phyloP scores from a whole-genome alignment of 768 basidiomycete species.

The Pleurotus pulmonarius region DNA sequence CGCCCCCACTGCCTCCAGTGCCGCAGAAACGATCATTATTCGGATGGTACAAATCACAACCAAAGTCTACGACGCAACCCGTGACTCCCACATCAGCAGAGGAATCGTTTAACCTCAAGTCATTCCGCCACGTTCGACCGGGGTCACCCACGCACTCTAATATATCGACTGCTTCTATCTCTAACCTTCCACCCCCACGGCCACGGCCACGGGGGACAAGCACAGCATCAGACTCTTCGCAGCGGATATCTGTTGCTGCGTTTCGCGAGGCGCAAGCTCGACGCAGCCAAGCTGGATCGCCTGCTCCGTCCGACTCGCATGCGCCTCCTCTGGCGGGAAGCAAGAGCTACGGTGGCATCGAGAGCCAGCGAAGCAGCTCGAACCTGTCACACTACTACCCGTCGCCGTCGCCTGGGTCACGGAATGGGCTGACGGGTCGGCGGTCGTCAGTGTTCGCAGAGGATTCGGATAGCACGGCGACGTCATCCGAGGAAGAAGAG shows the following conservation, averaged over 20 bases:
- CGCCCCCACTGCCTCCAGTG: slow-evolving; percentile 14
- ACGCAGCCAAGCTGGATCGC: slow-evolving; percentile 58
- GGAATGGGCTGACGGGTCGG: background rate
- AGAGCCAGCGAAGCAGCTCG: slow-evolving; percentile 5
- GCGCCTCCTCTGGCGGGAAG: background rate
- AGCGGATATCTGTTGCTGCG: slow-evolving; percentile 77
- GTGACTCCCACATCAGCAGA: slow-evolving; percentile 17
- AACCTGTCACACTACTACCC: slow-evolving; percentile 4
- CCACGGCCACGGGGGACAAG: slow-evolving; percentile 58
- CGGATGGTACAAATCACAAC: slow-evolving; percentile 37
- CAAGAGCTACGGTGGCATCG: slow-evolving; percentile 1
- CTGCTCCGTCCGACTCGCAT: slow-evolving; percentile 41
- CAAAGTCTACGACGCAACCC: slow-evolving; percentile 7
- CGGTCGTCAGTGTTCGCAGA: slow-evolving; percentile 5
- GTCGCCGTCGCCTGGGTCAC: background rate
- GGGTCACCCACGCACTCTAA: slow-evolving; percentile 25
- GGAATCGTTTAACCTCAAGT: slow-evolving; percentile 66
- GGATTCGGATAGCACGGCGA: slow-evolving; percentile 27
- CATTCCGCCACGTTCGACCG: slow-evolving; percentile 68
- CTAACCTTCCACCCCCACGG: slow-evolving; percentile 25
- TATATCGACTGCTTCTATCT: slow-evolving; percentile 24
- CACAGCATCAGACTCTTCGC: slow-evolving; percentile 59
- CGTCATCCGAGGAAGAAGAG: slow-evolving; percentile 28
- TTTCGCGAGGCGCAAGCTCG: slow-evolving; percentile 77
- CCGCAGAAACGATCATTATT: slow-evolving; percentile 30